phyloP scores from a whole-genome alignment of 1,284 basidiomycete genomes.

The Rhodotorula glutinis region DNA sequence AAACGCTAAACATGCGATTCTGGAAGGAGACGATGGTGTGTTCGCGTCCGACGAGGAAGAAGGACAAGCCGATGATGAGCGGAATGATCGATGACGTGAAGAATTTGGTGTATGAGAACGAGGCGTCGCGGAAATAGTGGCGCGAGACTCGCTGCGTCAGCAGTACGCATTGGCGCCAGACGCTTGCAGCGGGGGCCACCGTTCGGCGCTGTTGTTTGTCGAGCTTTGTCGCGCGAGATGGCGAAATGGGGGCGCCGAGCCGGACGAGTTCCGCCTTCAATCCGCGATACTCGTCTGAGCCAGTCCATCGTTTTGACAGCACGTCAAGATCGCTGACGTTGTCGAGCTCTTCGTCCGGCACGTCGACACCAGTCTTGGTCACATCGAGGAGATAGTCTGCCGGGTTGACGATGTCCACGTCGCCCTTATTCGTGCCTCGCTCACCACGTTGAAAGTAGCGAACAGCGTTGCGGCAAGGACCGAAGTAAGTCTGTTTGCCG shows the following conservation, averaged over 20 bases:
- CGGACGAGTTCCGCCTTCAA: conserved; percentile 51
- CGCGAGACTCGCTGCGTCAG: conserved; percentile 59
- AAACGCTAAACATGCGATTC: conserved; percentile 71
- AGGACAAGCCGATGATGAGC: conserved; percentile 54
- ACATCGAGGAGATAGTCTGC: conserved; percentile 50
- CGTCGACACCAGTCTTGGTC: conserved; percentile 63
- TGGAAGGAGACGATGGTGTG: conserved; percentile 59
- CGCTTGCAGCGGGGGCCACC: conserved; percentile 36
- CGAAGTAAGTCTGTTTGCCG: conserved; percentile 58
- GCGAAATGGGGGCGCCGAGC: conserved; percentile 46
- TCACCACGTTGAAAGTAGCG: conserved; percentile 61
- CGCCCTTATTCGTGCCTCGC: background rate
- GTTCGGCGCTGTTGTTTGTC: background rate
- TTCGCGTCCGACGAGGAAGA: conserved; percentile 57
- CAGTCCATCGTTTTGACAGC: conserved; percentile 22
- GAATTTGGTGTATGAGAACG: conserved; percentile 73
- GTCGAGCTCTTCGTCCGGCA: conserved; percentile 44
- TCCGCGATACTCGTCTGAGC: conserved; percentile 46
- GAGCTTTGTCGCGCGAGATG: background rate
- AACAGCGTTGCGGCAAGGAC: conserved; percentile 63
- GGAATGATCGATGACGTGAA: conserved; percentile 50
- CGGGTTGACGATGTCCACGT: conserved; percentile 30
- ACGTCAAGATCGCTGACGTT: conserved; percentile 16
- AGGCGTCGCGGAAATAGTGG: conserved; percentile 63
- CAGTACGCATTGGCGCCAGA: conserved; percentile 59